phyloP scores from a whole-genome alignment of 176 grass and related monocot genomes.

The Triticum aestivum region IWGSC_CS_RefSeq_v2.1 NC_057806.1:591422273-591422772 shows the following conservation, averaged over 20 bases:
- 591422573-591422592: not conserved
- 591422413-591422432: not conserved
- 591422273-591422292: no score
- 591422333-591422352: no score
- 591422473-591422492: not conserved
- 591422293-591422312: no score
- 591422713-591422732: slow-evolving; percentile 61
- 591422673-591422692: not conserved
- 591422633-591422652: not conserved
- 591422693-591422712: slow-evolving; percentile 37
- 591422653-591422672: slow-evolving; percentile 16
- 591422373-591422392: not conserved
- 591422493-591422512: not conserved
- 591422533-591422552: not conserved
- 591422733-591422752: slow-evolving; percentile 58
- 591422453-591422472: not conserved
- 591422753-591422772: slow-evolving; percentile 46
- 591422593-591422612: not conserved
- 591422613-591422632: not conserved
- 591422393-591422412: not conserved
- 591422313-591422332: no score
- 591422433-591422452: not conserved
- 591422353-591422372: no score
- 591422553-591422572: no score
- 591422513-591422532: not conserved